These are phyloP conservation scores for Linum lewisii DNA, from an alignment of 345 rosid species.

Conservation along the genomic window DNA sequence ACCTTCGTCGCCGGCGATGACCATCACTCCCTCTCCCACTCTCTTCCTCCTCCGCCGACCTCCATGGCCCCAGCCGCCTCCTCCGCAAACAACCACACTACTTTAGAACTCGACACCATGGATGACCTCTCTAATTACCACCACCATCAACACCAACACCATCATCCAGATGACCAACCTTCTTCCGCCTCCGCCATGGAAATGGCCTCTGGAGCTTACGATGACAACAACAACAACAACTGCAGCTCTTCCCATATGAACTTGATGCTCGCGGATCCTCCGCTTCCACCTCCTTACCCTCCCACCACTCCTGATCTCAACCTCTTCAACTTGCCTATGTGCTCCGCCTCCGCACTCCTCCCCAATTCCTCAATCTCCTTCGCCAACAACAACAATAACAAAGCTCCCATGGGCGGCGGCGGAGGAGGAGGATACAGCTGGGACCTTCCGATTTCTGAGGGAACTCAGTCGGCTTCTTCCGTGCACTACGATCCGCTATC, in stretches of 20 bases:
- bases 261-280: neutral
- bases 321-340: constrained; percentile 45
- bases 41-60: neutral
- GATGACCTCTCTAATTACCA: neutral
- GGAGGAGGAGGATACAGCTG: constrained; percentile 1
- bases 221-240: constrained; percentile 6
- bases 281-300: neutral
- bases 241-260: constrained; percentile 34
- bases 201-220: neutral
- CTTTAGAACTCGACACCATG: neutral
- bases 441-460: constrained; percentile 22
- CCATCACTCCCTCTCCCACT: neutral
- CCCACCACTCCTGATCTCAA: constrained; percentile 19
- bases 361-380: constrained; percentile 6
- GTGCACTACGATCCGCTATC: constrained; percentile 44
- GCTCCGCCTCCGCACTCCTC: constrained; percentile 27
- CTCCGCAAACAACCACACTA: neutral
- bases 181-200: neutral
- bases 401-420: neutral
- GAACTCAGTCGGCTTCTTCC: constrained; percentile 26
- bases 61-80: neutral
- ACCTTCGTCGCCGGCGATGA: neutral
- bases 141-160: neutral
- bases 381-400: neutral
- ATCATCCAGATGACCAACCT: neutral